Evolutionary conservation across 2,329 filamentous ascomycete genomes (phyloP), one percentile per base, ranked within the genome.

Genomic region (Cladosporium sp.): DNA sequence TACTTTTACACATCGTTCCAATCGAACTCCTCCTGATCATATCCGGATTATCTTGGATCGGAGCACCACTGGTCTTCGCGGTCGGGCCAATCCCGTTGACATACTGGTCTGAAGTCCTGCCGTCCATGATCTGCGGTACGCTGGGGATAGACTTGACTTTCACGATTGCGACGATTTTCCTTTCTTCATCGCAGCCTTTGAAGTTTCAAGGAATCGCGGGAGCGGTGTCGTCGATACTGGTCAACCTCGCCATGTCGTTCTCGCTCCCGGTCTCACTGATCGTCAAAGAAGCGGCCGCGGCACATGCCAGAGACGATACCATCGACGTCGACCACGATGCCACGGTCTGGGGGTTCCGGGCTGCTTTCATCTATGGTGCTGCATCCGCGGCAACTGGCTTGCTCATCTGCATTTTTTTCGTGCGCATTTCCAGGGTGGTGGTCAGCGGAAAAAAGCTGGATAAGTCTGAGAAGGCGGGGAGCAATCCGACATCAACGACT

Each of bases 181-280:
- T 69, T 11, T 63, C 65, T 2, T 54, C 62, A 0, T 56, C 62
- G 0, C 65, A 66, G 46, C 68, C 68, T 5, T 57, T 62, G 16
- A 55, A 61, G 9, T 64, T 64, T 19, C 68, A 70, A 54, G 68
- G 65, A 13, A 54, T 70, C 4, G 64, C 64, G 3, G 68, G 68
- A 18, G 68, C 68, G 1, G 59, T 70, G 4, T 65, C 61, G 22
- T 68, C 64, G 10, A 67, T 67, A 43, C 56, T 68, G 4, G 61
- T 69, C 57, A 68, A 70, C 43, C 55, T 70, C 33, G 67, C 63
- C 22, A 68, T 70, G 57, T 65, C 66, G 1, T 67, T 70, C 43
- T 60, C 64, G 8, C 58, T 69, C 4, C 63, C 66, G 2, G 62
- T 70, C 11, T 63, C 64, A 0, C 64, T 68, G 32, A 66, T 69